These are phyloP conservation scores for Ogataea methanolica DNA, from an alignment of 805 yeast species.

Conservation along the genomic window DNA sequence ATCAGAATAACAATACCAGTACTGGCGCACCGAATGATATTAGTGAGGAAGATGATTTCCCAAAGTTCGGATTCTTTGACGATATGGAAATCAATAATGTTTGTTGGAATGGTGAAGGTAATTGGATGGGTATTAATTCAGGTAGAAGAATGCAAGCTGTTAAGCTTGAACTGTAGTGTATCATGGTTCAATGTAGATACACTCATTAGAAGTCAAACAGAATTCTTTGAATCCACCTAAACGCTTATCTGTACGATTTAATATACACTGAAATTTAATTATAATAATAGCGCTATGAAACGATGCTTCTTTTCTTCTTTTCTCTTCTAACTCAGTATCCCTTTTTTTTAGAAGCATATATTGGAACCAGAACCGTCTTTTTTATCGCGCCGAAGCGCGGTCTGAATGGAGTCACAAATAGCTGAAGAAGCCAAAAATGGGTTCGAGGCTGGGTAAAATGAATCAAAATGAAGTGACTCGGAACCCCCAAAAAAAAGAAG, in stretches of 20 bases:
- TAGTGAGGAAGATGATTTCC: conserved; percentile 20
- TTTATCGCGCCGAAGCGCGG: too few species aligned
- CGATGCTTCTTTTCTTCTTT: too few species aligned
- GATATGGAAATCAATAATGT: conserved; percentile 72
- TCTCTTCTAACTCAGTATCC: too few species aligned
- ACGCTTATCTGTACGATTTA: neutral
- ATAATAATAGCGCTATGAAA: too few species aligned
- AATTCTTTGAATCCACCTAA: neutral
- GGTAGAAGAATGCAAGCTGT: conserved; percentile 70
- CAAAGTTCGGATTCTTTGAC: conserved; percentile 47
- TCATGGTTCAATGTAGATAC: neutral
- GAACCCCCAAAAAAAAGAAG: too few species aligned
- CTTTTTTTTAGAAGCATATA: too few species aligned
- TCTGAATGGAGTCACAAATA: too few species aligned
- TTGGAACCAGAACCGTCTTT: too few species aligned
- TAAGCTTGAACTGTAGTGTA: conserved; percentile 12
- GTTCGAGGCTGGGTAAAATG: too few species aligned
- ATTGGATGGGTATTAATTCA: conserved; percentile 74
- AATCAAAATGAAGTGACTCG: too few species aligned
- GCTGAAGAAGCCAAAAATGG: too few species aligned
- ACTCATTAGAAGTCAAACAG: neutral
- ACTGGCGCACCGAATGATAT: conserved; percentile 1
- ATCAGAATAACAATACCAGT: neutral
- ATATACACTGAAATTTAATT: too few species aligned
- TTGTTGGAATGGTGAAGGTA: conserved; percentile 67